Base-by-base conservation (phyloP, 106 monocot species). In the Allium sativum region DNA sequence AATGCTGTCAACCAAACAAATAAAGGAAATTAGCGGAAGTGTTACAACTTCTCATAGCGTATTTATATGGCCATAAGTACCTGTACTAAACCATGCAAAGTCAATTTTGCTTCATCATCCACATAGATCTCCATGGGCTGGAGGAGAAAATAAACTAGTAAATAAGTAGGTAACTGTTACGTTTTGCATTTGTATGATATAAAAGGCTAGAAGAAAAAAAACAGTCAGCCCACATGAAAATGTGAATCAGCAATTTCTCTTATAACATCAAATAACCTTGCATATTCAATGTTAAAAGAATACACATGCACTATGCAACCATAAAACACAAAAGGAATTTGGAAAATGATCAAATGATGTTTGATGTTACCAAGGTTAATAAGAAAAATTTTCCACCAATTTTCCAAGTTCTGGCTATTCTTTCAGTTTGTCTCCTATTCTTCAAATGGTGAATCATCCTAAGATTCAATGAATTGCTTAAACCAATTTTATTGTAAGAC, bases 51-150 rank as follows among this genome's bases (percentile, higher is more conserved):
- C 31, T 9, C 43, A 45, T 53, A 40, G 16, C 7, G 17, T 3
- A 1, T 10, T 16, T 6, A 50, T 19, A 8, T 21, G 16, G 45
- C 22, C 20, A 55, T 18, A 65, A 8, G 40, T 79, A 99, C 98
- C 92, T 99, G 98, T 43, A 99, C 98, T 45, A 99, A 59, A 56
- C 98, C 98, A 77, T 99, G 98, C 48, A 99, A 74, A 41, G 98
- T 99, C 40, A 99, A 59, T 48, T 99, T 99, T 45, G 98, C 92
- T 62, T 99, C 98, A 74, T 99, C 98, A 44, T 99, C 98, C 16
- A 99, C 98, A 77, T 99, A 99, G 45, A 99, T 99, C 81, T 99
- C 98, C 98, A 99, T 99, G 1, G 98, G 98, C 98, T 99, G 98
- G 88, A 91, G 72, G 43, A 75, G 78, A 51, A 88, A 85, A 74